Evolutionary conservation across 2,329 filamentous ascomycete genomes (phyloP).

Genomic region (Penicillium sp.): DNA sequence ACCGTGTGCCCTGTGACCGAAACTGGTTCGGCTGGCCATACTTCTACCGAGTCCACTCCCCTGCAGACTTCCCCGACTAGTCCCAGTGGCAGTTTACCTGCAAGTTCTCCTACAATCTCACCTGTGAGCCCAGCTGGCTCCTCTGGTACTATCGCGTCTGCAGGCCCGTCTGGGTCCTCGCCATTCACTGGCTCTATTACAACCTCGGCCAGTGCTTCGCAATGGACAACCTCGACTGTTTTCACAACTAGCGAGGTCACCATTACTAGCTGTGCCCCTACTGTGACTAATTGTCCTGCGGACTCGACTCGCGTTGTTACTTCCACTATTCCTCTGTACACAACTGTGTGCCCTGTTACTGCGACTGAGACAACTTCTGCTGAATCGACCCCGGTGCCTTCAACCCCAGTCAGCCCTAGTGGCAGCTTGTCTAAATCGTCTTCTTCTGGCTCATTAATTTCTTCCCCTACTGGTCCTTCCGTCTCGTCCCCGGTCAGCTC

Average conservation of each 20-base stretch:
- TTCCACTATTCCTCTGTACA: slow-evolving; percentile 57
- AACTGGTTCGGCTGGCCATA: neutral
- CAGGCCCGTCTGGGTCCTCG: neutral
- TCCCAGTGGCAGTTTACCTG: neutral
- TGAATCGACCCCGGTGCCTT: neutral
- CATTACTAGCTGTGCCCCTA: slow-evolving; percentile 41
- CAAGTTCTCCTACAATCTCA: neutral
- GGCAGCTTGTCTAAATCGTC: neutral
- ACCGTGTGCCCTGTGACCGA: neutral
- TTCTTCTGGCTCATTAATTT: neutral
- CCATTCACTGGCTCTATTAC: neutral
- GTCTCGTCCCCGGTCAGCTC: neutral
- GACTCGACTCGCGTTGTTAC: slow-evolving; percentile 51
- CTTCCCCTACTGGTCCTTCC: neutral
- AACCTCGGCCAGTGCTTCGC: slow-evolving; percentile 11
- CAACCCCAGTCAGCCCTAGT: neutral
- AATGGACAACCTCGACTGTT: slow-evolving; percentile 38
- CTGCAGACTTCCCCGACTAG: neutral
- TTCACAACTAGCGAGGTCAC: slow-evolving; percentile 39
- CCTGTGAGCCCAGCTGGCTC: neutral
- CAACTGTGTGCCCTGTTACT: slow-evolving; percentile 57
- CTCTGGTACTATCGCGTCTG: neutral
- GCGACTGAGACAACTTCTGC: slow-evolving; percentile 20
- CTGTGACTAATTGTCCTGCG: slow-evolving; percentile 52
- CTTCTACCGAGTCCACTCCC: neutral